Evolutionary conservation across 2,329 filamentous ascomycete species (phyloP).

Genomic region (Phialophora expanda): DNA sequence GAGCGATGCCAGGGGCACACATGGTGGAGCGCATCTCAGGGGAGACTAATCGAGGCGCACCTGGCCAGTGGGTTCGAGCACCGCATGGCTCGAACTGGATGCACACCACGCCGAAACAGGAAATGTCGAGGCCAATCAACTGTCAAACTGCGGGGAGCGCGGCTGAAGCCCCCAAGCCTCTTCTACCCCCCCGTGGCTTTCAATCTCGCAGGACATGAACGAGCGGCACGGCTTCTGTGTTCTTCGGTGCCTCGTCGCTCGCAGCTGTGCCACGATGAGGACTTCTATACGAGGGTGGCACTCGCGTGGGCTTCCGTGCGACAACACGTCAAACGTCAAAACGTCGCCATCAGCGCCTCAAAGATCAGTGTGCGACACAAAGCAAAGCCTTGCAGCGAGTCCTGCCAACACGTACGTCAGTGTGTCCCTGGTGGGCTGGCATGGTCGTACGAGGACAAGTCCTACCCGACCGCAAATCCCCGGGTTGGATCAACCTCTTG

Average conservation of each 20-base stretch:
- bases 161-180: constrained; percentile 8
- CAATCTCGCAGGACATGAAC: constrained; percentile 2
- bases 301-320: not conserved
- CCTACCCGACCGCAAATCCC: not conserved
- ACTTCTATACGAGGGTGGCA: constrained; percentile 3
- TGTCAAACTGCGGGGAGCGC: constrained; percentile 1
- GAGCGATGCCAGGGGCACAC: not conserved
- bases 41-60: constrained; percentile 4
- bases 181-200: not conserved
- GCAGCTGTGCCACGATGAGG: not conserved
- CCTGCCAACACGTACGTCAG: not conserved
- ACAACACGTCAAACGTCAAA: not conserved
- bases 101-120: constrained; percentile 15
- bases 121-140: constrained; percentile 21
- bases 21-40: constrained; percentile 10
- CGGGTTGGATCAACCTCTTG: not conserved
- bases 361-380: not conserved
- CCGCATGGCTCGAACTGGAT: constrained; percentile 13
- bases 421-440: not conserved
- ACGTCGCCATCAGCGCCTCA: not conserved
- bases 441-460: not conserved
- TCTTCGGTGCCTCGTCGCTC: not conserved
- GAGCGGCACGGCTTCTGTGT: not conserved
- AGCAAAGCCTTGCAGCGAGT: not conserved
- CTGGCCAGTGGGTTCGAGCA: constrained; percentile 3